Percentiles rank a stretch among this genome's conserved stretches.
These are phyloP conservation scores for Chytridiales sp. DNA, from an alignment of 371 early-diverging fungal species.

Conservation along the genomic window DNA sequence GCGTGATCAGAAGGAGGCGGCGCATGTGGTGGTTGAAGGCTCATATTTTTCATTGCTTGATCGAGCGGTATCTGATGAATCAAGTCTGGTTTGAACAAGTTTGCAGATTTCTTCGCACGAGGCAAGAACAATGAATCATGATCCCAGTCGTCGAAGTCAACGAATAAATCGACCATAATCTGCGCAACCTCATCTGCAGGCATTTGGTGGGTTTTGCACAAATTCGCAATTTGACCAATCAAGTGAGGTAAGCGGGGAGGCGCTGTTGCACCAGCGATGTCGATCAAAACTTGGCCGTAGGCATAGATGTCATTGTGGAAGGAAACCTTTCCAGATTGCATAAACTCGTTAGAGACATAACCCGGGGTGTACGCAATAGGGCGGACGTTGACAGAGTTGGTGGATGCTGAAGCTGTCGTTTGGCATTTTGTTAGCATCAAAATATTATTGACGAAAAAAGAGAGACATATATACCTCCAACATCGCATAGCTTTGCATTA, in stretches of 20 bases:
- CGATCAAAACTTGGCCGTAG: not conserved
- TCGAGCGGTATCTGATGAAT: no score
- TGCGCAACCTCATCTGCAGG: not conserved
- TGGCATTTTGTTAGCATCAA: no score
- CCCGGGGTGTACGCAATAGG: not conserved
- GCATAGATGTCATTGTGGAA: slow-evolving; percentile 1
- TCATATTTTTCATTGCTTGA: no score
- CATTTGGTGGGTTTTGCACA: not conserved
- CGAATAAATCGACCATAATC: not conserved
- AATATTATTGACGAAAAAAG: no score
- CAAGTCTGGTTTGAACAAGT: no score
- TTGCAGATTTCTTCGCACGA: no score
- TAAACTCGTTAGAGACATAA: not conserved
- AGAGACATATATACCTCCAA: slow-evolving; percentile 3
- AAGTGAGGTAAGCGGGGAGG: not conserved
- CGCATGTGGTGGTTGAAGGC: no score
- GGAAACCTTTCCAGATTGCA: not conserved
- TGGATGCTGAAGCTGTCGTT: slow-evolving; percentile 5
- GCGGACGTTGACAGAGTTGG: not conserved
- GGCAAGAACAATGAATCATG: no score
- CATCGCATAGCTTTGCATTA: slow-evolving; percentile 4
- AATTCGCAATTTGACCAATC: not conserved
- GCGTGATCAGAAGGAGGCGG: no score
- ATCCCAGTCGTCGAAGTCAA: slow-evolving; percentile 5
- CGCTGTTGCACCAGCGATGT: not conserved